Evolutionary conservation across 1,284 basidiomycete genomes (phyloP), one percentile per base, ranked within the genome.

Genomic region (Lentinus polychrous): DNA sequence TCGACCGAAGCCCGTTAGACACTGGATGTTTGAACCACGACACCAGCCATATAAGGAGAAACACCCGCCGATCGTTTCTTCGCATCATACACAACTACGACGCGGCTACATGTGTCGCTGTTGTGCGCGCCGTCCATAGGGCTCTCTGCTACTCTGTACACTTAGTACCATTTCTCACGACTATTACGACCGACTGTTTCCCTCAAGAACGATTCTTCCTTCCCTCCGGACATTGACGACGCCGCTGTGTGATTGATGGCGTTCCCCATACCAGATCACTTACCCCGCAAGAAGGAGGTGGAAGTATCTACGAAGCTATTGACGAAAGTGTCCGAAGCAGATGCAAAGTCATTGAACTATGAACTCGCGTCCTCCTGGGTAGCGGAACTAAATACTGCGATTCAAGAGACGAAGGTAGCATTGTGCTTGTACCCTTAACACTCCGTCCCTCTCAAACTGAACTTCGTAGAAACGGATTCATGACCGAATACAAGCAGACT

Each of bases 241-340:
- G n/a, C n/a, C n/a, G 27, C 10, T 27, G 27, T 27, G 14, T 6
- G 6, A 37, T 18, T 18, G 56, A 89, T 89, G 85, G 79, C 85
- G 33, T 86, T 87, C 63, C 77, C 79, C 47, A 58, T 86, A 52
- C 85, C 84, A 51, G 63, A 76, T 14, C 84, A 88, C 65, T 70
- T 87, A 37, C 84, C 85, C 22, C 76, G 79, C 43, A 67, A 66
- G 51, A 63, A 71, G 47, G 60, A 66, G 54, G 75, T 78, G 55
- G 83, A 86, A 65, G 74, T 81, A 8, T 81, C 84, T 14, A 83
- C 83, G 0, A 71, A 72, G 49, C 78, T 90, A 27, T 72, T 91
- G 39, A 72, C 75, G 39, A 84, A 79, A 62, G 73, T 91, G 42
- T 82, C 85, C 51, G 72, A 78, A 32, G 76, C 78, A 5, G 75